A percentile compares a stretch with the other conserved stretches of the same genome.
phyloP scores from a whole-genome alignment of 352 stramenopile species.

The Globisporangium acanthophoron region DNA sequence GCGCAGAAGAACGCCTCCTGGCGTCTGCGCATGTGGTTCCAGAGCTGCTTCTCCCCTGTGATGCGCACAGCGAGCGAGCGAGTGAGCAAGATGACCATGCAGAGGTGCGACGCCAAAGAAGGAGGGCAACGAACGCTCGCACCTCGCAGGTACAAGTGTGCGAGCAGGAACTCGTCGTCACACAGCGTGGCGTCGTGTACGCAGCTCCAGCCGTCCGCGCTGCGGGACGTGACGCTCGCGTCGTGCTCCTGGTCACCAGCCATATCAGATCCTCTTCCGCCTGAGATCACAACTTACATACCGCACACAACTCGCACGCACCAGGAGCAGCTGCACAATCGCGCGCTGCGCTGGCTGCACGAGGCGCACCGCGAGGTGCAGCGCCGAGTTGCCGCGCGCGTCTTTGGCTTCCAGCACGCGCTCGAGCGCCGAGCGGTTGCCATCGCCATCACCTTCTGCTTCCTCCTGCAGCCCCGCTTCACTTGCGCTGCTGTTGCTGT shows the following conservation, averaged over 20 bases:
- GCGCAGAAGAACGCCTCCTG: conserved; percentile 58
- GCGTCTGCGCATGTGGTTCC: conserved; percentile 28
- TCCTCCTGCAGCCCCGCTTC: neutral
- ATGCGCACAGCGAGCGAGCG: neutral
- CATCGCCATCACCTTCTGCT: neutral
- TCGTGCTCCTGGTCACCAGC: conserved; percentile 23
- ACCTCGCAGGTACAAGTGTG: conserved; percentile 54
- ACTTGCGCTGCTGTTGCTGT: neutral
- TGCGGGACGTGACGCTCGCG: conserved; percentile 28
- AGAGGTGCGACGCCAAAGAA: neutral
- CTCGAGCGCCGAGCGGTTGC: conserved; percentile 14
- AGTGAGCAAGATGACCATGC: neutral
- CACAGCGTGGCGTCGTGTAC: conserved; percentile 66
- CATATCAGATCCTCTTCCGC: neutral
- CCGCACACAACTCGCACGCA: conserved; percentile 9
- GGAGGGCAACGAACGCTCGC: neutral
- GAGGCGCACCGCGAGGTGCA: conserved; percentile 69
- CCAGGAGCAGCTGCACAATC: conserved; percentile 57
- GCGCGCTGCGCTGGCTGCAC: conserved; percentile 52
- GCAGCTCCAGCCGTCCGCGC: conserved; percentile 62
- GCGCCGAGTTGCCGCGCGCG: conserved; percentile 52
- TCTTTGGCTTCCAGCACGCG: conserved; percentile 53
- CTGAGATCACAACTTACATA: neutral
- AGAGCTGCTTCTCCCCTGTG: conserved; percentile 57
- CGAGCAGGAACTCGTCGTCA: conserved; percentile 72